phyloP scores from a whole-genome alignment of 163 green algal genomes.

The Scenedesmus sp. region DNA sequence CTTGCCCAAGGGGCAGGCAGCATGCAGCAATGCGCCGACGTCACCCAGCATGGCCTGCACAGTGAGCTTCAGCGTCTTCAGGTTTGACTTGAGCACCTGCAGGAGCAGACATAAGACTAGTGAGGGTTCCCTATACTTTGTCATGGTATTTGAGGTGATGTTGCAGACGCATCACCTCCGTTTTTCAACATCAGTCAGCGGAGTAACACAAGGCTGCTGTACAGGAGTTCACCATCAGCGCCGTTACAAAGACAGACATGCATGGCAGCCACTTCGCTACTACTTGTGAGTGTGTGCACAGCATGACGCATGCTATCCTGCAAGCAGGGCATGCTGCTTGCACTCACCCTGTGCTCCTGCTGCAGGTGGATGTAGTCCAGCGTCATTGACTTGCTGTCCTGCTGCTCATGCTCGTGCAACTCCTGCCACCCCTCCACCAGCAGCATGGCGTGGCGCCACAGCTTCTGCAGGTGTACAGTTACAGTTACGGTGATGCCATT shows the following conservation, averaged over 20 bases:
- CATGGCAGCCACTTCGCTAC: not conserved
- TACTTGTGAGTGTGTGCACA: not conserved
- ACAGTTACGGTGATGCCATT: not conserved
- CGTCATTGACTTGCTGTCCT: not conserved
- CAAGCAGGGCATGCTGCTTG: not conserved
- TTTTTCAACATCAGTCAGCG: too few relatives aligned
- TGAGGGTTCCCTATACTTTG: not conserved
- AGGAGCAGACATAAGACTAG: not conserved
- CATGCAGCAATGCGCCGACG: conserved; percentile 16
- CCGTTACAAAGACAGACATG: not conserved
- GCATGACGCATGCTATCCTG: not conserved
- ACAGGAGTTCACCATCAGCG: too few relatives aligned
- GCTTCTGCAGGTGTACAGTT: conserved; percentile 11
- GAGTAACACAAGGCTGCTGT: too few relatives aligned
- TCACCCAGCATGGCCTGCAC: conserved; percentile 28
- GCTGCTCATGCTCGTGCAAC: not conserved
- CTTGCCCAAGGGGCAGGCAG: not conserved
- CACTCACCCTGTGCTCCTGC: conserved; percentile 20
- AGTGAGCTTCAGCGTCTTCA: conserved; percentile 20
- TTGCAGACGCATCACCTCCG: not conserved
- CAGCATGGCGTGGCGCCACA: conserved; percentile 26
- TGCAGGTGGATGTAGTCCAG: not conserved
- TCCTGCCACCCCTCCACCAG: conserved; percentile 24
- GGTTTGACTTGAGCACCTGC: conserved; percentile 28
- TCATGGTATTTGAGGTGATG: not conserved